Conservation (phyloP, 345 rosid species). For the Gossypium longicalyx region DNA sequence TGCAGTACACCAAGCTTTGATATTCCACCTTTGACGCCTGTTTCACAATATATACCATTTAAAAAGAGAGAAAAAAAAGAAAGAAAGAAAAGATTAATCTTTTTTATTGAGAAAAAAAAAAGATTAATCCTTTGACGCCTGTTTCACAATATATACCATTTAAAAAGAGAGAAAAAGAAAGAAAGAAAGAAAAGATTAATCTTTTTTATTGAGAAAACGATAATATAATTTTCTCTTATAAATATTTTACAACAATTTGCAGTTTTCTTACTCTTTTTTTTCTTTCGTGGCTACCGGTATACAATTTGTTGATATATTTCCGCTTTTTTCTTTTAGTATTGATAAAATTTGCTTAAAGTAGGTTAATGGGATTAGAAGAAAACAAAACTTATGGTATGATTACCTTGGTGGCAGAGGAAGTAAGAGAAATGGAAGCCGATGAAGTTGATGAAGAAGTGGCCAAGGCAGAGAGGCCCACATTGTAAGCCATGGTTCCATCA, state of each 20-base stretch:
- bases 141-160: too few species aligned
- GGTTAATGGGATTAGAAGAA: background rate
- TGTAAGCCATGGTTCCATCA: slow-evolving; percentile 82
- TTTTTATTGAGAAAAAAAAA: background rate
- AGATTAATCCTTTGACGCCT: too few species aligned
- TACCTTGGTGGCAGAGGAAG: slow-evolving; percentile 83
- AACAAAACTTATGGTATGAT: slow-evolving; percentile 18
- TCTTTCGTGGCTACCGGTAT: background rate
- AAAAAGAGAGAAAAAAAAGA: background rate
- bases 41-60: slow-evolving; percentile 34
- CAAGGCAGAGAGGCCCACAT: slow-evolving; percentile 72
- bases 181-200: background rate
- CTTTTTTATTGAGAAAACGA: background rate
- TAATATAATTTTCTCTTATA: background rate
- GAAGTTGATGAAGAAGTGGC: slow-evolving; percentile 45
- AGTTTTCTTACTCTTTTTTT: background rate
- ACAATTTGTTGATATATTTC: background rate
- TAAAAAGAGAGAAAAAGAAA: background rate
- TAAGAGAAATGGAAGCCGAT: slow-evolving; percentile 57
- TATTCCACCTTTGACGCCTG: slow-evolving; percentile 64
- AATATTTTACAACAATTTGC: background rate
- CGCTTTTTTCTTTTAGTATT: background rate
- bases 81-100: too few species aligned
- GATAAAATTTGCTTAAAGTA: background rate
- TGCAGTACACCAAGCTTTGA: slow-evolving; percentile 57